Conservation (phyloP, 2,329 filamentous ascomycete genomes). For the Neonectria ditissima region DNA sequence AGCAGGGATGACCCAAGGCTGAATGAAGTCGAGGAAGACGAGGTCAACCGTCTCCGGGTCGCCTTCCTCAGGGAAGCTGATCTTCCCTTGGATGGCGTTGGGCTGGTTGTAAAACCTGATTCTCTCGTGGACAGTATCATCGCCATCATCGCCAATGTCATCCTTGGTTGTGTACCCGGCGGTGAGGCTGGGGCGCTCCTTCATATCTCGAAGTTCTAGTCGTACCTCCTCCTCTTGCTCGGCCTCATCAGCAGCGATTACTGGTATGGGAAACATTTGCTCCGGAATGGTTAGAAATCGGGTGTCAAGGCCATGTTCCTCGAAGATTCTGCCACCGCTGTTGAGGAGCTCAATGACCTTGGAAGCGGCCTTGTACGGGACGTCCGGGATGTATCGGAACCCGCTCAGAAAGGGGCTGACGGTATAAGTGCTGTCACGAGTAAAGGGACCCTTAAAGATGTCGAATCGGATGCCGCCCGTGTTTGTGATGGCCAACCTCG, state of each 20-base stretch:
- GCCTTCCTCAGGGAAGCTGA: conserved; percentile 68
- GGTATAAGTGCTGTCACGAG: conserved; percentile 85
- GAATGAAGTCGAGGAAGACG: conserved; percentile 91
- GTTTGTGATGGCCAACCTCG: conserved; percentile 83
- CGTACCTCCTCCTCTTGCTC: conserved; percentile 40
- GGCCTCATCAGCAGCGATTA: conserved; percentile 24
- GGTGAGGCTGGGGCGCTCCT: conserved; percentile 59
- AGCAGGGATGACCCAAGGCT: conserved; percentile 82
- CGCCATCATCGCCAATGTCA: conserved; percentile 84
- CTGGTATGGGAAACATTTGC: conserved; percentile 46
- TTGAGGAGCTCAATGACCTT: conserved; percentile 74
- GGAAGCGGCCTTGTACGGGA: conserved; percentile 81
- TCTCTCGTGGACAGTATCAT: conserved; percentile 85
- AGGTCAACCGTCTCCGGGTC: conserved; percentile 83
- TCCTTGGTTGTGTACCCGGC: conserved; percentile 90
- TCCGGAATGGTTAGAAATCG: conserved; percentile 65
- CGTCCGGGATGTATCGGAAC: conserved; percentile 81
- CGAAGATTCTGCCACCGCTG: conserved; percentile 62
- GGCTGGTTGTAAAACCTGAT: conserved; percentile 83
- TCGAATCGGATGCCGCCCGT: conserved; percentile 95
- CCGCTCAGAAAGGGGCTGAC: conserved; percentile 89
- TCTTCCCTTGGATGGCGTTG: conserved; percentile 81
- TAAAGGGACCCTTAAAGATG: conserved; percentile 92
- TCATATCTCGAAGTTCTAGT: conserved; percentile 48
- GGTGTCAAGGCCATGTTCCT: conserved; percentile 52